Evolutionary conservation across 345 rosid genomes (phyloP), one percentile per base, ranked within the genome.

Genomic region (Heritiera littoralis): DNA sequence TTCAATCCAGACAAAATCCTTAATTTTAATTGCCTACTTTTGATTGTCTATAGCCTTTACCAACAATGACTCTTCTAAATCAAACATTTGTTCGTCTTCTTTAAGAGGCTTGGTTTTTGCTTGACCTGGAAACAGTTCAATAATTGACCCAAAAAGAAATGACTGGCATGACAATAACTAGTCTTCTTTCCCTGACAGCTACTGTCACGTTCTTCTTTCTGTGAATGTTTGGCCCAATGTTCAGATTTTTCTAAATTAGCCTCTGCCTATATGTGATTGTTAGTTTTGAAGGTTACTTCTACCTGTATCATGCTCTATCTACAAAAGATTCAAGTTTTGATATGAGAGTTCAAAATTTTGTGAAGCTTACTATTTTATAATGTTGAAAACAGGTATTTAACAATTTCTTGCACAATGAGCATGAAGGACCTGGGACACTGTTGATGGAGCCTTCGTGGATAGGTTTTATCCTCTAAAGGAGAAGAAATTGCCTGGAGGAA

Each of bases 391-490:
- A 86, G 89, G 79, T 85, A 66, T 81, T 89, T 69, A 75, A 82
- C 67, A 64, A 82, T 52, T 87, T 88, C 86, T 69, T 89, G 77
- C 86, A 72, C 59, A 59, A 81, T 28, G 87, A 89, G 68, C 82
- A 74, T 71, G 89, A 85, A 83, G 91, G 92, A 69, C 86, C 89
- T 1, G 84, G 87, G 73, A 86, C 89, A 52, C 78, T 85, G 70
- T 46, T 66, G 82, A 87, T 81, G 80, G 88, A 89, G 82, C 90
- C 92, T 68, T 85, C 40, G 78, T 85, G 2, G 82, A 86, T 58
- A 83, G 79, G 85, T 54, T 87, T 59, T 77, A 85, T 84, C 78
- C 84, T 63, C 75, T 77, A 17, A 86, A 35, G 85, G 86, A 77
- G 46, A 86, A 73, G 77, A 82, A 80, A 59, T 68, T 89, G 41